Base-by-base conservation (phyloP, 768 basidiomycete genomes). In the Dentipellis sp. region DNA sequence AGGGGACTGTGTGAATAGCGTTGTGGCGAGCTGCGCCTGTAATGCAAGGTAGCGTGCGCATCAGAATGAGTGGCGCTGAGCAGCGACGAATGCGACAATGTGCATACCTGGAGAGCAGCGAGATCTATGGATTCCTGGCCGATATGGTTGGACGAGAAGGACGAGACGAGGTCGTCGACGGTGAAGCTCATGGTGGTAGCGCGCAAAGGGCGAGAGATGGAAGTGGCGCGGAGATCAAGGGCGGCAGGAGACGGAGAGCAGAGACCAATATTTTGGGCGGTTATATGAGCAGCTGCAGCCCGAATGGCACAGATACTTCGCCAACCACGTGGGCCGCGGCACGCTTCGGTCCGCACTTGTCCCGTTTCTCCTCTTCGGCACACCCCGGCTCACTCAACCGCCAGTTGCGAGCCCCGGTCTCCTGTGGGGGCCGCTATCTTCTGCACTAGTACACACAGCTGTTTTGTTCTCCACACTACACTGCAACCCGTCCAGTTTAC, bases 101-200 rank as follows among this genome's bases (percentile, higher is more conserved):
- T 12, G 52, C 57, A 22, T 61, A 78, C 77, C 72, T 79, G 76
- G 12, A 78, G 71, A 22, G 72, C 66, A 49, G 75, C 75, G 58
- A 78, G 69, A 67, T 78, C 78, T 12, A 72, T 69, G n/a, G 76
- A 76, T 61, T 78, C 77, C 61, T 78, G 78, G 57, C 76, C 76
- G 64, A 78, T 76, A 71, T 78, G 77, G 64, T 70, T 75, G 2
- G 72, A 62, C 45, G 67, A 70, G 62, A 78, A 59, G 10, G 77
- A 78, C 19, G 76, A 70, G 53, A 79, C 72, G 63, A 78, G 78
- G 69, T 78, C 77, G 65, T 78, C 77, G 38, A 78, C 69, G 48
- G 78, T 73, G 56, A 75, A 50, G 60, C 68, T 76, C 78, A 79
- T 79, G 57, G 56, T 59, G 12, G 17, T 45, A 19, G 52, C 34